These are phyloP conservation scores for Xerocomus brunneocitrinus DNA, from an alignment of 768 basidiomycete genomes.

Conservation along the genomic window DNA sequence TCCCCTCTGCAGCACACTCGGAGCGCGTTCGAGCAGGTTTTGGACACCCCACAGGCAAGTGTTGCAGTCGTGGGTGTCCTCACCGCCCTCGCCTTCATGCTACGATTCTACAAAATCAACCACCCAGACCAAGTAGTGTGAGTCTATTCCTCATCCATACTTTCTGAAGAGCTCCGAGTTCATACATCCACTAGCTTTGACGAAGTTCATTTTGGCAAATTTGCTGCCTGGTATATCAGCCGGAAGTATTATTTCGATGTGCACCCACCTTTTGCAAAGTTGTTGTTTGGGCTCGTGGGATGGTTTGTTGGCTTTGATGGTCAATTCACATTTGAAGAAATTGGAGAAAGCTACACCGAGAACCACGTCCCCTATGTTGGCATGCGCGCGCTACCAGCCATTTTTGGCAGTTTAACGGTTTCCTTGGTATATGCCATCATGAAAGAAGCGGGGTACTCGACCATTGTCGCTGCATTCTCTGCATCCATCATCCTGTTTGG, in stretches of 20 bases:
- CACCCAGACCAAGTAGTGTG: constrained; percentile 94
- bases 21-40: constrained; percentile 53
- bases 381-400: constrained; percentile 87
- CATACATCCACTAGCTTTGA: constrained; percentile 62
- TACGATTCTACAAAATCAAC: constrained; percentile 92
- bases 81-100: constrained; percentile 72
- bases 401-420: constrained; percentile 85
- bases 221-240: constrained; percentile 88
- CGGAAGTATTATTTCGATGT: constrained; percentile 99
- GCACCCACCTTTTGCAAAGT: constrained; percentile 95
- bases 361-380: constrained; percentile 91
- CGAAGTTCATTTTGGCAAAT: constrained; percentile 98
- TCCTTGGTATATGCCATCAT: constrained; percentile 93
- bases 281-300: constrained; percentile 89
- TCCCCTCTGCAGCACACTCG: constrained; percentile 45
- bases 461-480: constrained; percentile 85
- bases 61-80: constrained; percentile 55
- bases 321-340: constrained; percentile 88
- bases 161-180: constrained; percentile 1
- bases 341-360: constrained; percentile 87
- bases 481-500: constrained; percentile 85
- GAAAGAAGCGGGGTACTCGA: constrained; percentile 97
- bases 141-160: constrained; percentile 29
- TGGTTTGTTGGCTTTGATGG: constrained; percentile 98
- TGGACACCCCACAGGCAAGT: constrained; percentile 64